These are phyloP conservation scores for Zasmidium cellare DNA, from an alignment of 2,329 filamentous ascomycete genomes.

Conservation along the genomic window DNA sequence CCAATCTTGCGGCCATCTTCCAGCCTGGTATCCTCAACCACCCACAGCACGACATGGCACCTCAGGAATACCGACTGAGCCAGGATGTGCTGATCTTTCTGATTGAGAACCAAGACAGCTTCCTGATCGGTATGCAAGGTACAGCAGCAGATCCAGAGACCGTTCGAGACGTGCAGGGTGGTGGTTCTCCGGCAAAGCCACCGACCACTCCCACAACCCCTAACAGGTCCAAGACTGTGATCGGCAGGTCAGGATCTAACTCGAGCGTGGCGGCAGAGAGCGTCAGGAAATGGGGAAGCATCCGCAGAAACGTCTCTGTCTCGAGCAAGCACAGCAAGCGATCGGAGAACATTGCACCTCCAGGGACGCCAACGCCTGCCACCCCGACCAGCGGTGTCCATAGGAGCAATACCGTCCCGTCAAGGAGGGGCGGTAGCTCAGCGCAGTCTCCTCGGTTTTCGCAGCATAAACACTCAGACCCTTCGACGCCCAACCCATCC, in stretches of 20 bases:
- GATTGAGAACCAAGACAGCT: constrained; percentile 98
- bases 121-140: constrained; percentile 96
- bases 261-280: constrained; percentile 88
- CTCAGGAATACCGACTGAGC: constrained; percentile 88
- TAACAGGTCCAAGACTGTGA: constrained; percentile 52
- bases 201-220: constrained; percentile 46
- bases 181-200: constrained; percentile 59
- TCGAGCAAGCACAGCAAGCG: constrained; percentile 83
- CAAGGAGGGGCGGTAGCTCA: constrained; percentile 69
- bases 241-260: constrained; percentile 79
- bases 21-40: constrained; percentile 96
- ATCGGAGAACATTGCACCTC: constrained; percentile 70
- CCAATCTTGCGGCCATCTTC: constrained; percentile 94
- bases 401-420: constrained; percentile 88
- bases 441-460: constrained; percentile 67
- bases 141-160: constrained; percentile 92
- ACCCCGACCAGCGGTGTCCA: constrained; percentile 55
- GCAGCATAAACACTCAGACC: constrained; percentile 52
- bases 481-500: constrained; percentile 47
- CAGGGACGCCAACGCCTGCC: constrained; percentile 56
- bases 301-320: constrained; percentile 86
- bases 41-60: constrained; percentile 91
- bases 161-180: constrained; percentile 68
- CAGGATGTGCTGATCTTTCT: constrained; percentile 97
- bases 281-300: constrained; percentile 73